Conservation (phyloP, 805 yeast species). For the Saccharomycopsis schoenii region DNA sequence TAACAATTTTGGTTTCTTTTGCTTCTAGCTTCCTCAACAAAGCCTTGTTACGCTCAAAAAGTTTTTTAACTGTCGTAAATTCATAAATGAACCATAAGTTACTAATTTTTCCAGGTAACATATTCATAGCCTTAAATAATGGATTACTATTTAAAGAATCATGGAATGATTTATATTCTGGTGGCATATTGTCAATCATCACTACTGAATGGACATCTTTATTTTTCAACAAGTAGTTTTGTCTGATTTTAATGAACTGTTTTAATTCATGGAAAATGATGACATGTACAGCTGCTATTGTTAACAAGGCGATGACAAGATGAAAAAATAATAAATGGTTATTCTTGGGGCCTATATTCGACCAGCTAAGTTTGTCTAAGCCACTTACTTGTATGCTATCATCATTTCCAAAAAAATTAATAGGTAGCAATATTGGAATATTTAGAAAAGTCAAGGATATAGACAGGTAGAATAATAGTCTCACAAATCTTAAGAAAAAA, state of each 20-base stretch:
- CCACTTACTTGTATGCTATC: conserved; percentile 29
- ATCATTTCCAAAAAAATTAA: conserved; percentile 35
- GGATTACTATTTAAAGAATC: conserved; percentile 14
- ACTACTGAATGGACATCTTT: conserved; percentile 25
- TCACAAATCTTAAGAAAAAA: conserved; percentile 55
- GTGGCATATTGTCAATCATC: conserved; percentile 39
- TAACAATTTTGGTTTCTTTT: conserved; percentile 28
- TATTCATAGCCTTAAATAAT: conserved; percentile 21
- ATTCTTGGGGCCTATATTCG: conserved; percentile 50
- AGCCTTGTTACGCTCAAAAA: conserved; percentile 25
- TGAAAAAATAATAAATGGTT: conserved; percentile 49
- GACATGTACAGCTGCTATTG: conserved; percentile 47
- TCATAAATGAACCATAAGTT: conserved; percentile 52
- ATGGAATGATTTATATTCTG: conserved; percentile 21
- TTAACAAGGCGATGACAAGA: conserved; percentile 45
- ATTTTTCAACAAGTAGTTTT: conserved; percentile 29
- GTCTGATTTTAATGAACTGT: conserved; percentile 39
- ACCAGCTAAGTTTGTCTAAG: conserved; percentile 59
- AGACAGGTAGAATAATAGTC: conserved; percentile 42
- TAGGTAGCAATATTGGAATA: conserved; percentile 52
- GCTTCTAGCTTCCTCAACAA: conserved; percentile 31
- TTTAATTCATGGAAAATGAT: conserved; percentile 48
- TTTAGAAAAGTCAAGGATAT: conserved; percentile 41
- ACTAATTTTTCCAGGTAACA: conserved; percentile 45
- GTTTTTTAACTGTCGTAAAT: conserved; percentile 28